Base-by-base conservation (phyloP, 345 rosid genomes). In the Trapa incisa region DNA sequence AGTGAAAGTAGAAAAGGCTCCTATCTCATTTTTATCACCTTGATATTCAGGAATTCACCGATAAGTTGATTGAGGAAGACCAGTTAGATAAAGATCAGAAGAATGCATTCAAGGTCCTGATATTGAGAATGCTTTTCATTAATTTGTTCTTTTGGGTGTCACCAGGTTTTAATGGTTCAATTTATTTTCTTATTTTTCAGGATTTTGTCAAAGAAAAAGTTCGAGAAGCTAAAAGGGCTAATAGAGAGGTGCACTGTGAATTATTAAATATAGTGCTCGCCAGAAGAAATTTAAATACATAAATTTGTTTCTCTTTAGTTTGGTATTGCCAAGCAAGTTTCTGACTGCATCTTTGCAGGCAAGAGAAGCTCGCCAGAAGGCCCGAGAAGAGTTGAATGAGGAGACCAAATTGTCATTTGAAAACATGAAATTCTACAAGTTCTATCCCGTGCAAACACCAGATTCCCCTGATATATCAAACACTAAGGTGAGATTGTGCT, bases 341-440 rank as follows among this genome's bases (percentile, higher is more conserved):
- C 15, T 58, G 5, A 58, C 33, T 4, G 3, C 14, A 32, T 11
- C 15, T 62, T 15, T 69, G 67, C 65, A 92, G 98, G 99, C 94
- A 37, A 95, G 76, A 80, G 96, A 91, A 66, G 90, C 97, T 54
- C 83, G 97, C 67, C 87, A 64, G 79, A 95, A 77, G 65, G 88
- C 92, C 35, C 72, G 84, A 61, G 92, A 84, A 74, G 96, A 86
- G 72, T 83, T 95, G 96, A 95, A 84, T 15, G 96, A 80, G 75
- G 97, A 87, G 35, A 80, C 83, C 6, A 89, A 72, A 75, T 66
- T 73, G 7, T 96, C 90, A 22, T 85, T 80, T 64, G 77, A 95
- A 67, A 78, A 67, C 58, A 89, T 86, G 87, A 95, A 73, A 77
- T 87, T 95, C 76, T 89, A 91, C 89, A 95, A 95, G 75, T 95